phyloP scores from a whole-genome alignment of 305 asterid species.

The Lippia alba region DNA sequence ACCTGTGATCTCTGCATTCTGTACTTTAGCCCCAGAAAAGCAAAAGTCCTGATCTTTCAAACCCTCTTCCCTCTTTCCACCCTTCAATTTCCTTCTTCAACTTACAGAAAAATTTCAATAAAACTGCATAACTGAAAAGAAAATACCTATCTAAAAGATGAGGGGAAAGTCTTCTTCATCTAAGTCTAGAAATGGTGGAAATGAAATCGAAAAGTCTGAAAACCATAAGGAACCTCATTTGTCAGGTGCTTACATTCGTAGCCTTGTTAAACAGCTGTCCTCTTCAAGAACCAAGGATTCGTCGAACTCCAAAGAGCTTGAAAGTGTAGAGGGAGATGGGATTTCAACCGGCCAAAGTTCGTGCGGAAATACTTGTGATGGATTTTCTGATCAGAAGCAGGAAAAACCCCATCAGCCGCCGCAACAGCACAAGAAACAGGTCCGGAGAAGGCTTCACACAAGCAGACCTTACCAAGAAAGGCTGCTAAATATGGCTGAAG shows the following conservation, averaged over 20 bases:
- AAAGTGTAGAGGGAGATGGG: constrained; percentile 56
- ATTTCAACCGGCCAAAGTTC: constrained; percentile 45
- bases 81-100: constrained; percentile 29
- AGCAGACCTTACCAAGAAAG: constrained; percentile 95
- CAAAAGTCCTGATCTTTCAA: constrained; percentile 43
- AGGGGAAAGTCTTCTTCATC: constrained; percentile 80
- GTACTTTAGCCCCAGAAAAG: constrained; percentile 68
- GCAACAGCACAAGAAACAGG: constrained; percentile 75
- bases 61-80: constrained; percentile 41
- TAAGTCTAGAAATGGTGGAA: constrained; percentile 52
- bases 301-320: constrained; percentile 45
- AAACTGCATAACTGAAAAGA: constrained; percentile 21
- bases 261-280: constrained; percentile 87
- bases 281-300: constrained; percentile 83
- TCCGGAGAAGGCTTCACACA: constrained; percentile 88
- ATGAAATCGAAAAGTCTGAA: constrained; percentile 53
- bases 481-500: constrained; percentile 98
- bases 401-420: constrained; percentile 46
- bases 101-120: constrained; percentile 10
- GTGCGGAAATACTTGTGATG: constrained; percentile 36
- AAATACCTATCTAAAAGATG: constrained; percentile 44
- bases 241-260: constrained; percentile 93
- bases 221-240: constrained; percentile 70
- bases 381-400: constrained; percentile 45
- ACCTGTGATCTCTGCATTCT: constrained; percentile 75